Evolutionary conservation across 2,329 filamentous ascomycete species (phyloP), one percentile per base, ranked within the genome.

Genomic region (Xylaria sp.): DNA sequence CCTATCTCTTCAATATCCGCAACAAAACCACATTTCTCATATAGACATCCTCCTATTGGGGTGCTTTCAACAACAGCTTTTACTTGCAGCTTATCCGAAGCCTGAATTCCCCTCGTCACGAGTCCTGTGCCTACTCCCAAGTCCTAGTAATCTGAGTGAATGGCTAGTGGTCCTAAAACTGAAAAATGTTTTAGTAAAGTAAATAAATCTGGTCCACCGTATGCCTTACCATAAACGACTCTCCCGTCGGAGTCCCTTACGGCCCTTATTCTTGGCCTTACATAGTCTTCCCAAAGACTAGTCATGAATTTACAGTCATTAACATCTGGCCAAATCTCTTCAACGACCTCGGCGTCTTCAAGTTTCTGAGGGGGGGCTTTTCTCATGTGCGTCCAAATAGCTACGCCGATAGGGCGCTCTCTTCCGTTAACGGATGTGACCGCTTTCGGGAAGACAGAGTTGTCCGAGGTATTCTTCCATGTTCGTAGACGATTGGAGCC

Each of bases 361-460:
- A 75, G 66, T 30, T 73, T 65, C 7, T 70, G 48, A 12, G 71
- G 64, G 18, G 74, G 72, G 0, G 68, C 48, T 1, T 72, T 67
- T 36, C 68, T 72, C 73, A 76, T 76, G 25, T 61, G 36, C 3
- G 74, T 76, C 74, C 74, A 76, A n/a, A 75, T 39, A 10, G 69
- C 72, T 2, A 76, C 4, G 6, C 74, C 73, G 20, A 74, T 36
- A 18, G 73, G 66, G 6, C 20, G 57, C 34, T 72, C 69, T 6
- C 20, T 60, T 0, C 28, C 53, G 10, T 36, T 45, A 48, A 12
- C 23, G 15, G 55, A 62, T n/a, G 28, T 58, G 41, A 71, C 64
- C 2, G 72, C 73, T 48, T 75, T 76, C 20, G 74, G 25, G 46
- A 75, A 75, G 3, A 25, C 55, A 12, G 73, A 74, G 8, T 57